Percentiles rank a stretch among this genome's conserved stretches.
These are phyloP conservation scores for Silene vulgaris DNA, from an alignment of 179 eudicot genomes.

Conservation along the genomic window DNA sequence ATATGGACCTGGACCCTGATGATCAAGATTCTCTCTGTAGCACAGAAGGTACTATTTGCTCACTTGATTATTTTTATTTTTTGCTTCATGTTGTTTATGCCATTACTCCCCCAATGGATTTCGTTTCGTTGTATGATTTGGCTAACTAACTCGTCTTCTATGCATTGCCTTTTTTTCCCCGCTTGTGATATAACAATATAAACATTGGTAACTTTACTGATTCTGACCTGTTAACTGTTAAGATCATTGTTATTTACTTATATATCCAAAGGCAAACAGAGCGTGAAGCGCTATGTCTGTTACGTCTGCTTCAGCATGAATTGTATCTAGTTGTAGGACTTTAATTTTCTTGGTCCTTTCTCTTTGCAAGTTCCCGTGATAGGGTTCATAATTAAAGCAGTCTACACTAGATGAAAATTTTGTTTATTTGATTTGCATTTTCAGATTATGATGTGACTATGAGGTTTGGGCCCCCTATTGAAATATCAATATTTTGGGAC, in stretches of 20 bases:
- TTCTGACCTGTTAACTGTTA: background rate
- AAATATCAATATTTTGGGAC: too few species aligned
- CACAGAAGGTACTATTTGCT: constrained; percentile 38
- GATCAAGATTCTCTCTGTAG: constrained; percentile 34
- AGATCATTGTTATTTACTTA: background rate
- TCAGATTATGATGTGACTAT: too few species aligned
- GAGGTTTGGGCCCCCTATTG: too few species aligned
- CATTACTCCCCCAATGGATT: background rate
- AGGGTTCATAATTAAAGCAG: too few species aligned
- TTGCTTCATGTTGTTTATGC: background rate
- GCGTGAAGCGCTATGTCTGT: background rate
- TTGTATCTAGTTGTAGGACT: background rate
- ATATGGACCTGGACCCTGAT: constrained; percentile 63
- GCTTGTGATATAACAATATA: background rate
- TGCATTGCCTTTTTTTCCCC: background rate
- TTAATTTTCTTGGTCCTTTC: too few species aligned
- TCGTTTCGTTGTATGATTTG: constrained; percentile 9
- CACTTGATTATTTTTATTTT: too few species aligned
- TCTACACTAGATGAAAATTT: too few species aligned
- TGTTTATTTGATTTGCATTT: too few species aligned
- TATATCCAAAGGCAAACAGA: background rate
- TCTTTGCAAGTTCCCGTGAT: too few species aligned
- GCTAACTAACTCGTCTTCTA: background rate
- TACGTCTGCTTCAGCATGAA: too few species aligned
- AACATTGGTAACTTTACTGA: background rate